Base-by-base conservation (phyloP, 768 basidiomycete genomes). In the Xerocomellus intermedius region DNA sequence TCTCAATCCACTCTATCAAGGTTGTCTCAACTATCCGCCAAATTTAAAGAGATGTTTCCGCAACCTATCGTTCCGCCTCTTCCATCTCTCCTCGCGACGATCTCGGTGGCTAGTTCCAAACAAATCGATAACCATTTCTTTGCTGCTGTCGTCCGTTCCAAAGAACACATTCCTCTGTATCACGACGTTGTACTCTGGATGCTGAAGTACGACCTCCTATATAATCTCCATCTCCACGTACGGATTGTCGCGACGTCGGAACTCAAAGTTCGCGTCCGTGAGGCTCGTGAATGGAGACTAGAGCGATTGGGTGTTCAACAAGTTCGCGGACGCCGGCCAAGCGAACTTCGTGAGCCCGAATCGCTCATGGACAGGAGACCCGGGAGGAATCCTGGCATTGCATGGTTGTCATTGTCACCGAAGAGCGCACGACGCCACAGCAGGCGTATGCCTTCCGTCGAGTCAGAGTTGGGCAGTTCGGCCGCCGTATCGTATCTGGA, bases 101-200 rank as follows among this genome's bases (percentile, higher is more conserved):
- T 98, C 42, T 94, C 93, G 0, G 77, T 82, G 0, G 81, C 89
- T 0, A 77, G 80, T 47, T 82, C 84, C 42, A 81, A 83, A 59
- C 81, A 83, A 64, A 76, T 73, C 16, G 82, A 84, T 33, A 87
- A 82, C 56, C 86, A 92, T 57, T 94, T 94, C 71, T 89, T 88
- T 58, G 86, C 87, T 16, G 82, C 89, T 10, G 83, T 97, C 42
- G 87, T 91, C 16, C 78, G 82, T 44, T 72, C 79, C 21, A 85
- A 87, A 63, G 86, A 87, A 37, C 74, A 79, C 12, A 81, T 93
- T 28, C 77, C 81, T 5, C 69, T 84, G 48, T 96, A 90, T 69
- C 81, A 87, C 59, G 84, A 92, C 26, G 89, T 95, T 30, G 83
- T 98, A 12, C 73, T 89, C 36, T 98, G 95, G 96, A 83, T 98